These are phyloP conservation scores for Xerocomus spinulosus DNA, from an alignment of 768 basidiomycete species.

Conservation along the genomic window DNA sequence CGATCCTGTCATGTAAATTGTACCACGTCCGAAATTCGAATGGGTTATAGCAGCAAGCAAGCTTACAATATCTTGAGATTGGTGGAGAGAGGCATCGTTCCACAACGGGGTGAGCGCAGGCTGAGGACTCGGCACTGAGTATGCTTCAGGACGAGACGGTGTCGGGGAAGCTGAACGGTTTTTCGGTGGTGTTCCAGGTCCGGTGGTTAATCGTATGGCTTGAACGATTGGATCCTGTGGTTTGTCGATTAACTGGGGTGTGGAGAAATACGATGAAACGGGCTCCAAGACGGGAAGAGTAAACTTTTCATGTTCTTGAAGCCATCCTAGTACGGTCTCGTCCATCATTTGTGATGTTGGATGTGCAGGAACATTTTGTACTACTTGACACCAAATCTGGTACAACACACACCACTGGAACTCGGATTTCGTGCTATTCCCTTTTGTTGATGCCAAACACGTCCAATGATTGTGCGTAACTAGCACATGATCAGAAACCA, in stretches of 20 bases:
- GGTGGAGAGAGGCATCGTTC: conserved; percentile 14
- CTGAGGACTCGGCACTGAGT: background rate
- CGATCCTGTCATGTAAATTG: conserved; percentile 38
- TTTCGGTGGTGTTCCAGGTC: background rate
- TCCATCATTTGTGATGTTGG: conserved; percentile 2
- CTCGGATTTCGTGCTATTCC: no score
- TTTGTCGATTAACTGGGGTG: conserved; percentile 62
- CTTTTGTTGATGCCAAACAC: no score
- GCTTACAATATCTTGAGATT: conserved; percentile 14
- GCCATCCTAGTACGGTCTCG: conserved; percentile 11
- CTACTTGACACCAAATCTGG: no score
- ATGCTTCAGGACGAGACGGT: background rate
- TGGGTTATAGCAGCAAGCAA: conserved; percentile 1
- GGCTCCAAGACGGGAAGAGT: conserved; percentile 32
- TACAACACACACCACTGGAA: no score
- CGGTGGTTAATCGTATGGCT: conserved; percentile 33
- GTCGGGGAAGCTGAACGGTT: background rate
- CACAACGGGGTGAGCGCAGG: conserved; percentile 11
- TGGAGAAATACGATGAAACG: conserved; percentile 48
- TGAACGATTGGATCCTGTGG: conserved; percentile 80
- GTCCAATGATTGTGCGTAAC: no score
- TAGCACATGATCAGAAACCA: no score
- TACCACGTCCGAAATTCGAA: no score
- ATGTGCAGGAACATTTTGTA: no score
- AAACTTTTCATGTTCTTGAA: conserved; percentile 15